Base-by-base conservation (phyloP, 768 basidiomycete species). In the Suillus sp. region DNA sequence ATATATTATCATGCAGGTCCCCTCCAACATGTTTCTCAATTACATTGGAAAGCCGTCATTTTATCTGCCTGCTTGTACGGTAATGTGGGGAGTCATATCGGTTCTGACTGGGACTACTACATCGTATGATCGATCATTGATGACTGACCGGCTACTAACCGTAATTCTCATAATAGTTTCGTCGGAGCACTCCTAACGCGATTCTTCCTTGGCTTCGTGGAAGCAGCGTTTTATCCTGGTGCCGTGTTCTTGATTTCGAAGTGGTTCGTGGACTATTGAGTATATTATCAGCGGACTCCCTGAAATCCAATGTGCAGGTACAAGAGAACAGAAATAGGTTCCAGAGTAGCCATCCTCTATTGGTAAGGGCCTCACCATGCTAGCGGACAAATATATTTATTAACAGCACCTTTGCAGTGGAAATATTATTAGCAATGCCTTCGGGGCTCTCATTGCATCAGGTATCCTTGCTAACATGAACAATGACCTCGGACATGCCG, bases 11-110 rank as follows among this genome's bases (percentile, higher is more conserved):
- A 78, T 79, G 78, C 78, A 79, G 67, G 68, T 78, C 1, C 78
- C 79, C 22, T 91, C 90, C 10, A 91, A 90, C 69, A 87, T 90
- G 83, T 84, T 89, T 66, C 75, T 90, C 55, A 86, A 88, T 66
- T 80, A 84, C 69, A 83, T 88, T 18, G 89, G 87, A 48, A 76
- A 82, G 68, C 91, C 90, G 2, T 90, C 88, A 0, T 72, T 86
- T 61, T 88, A 90, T 72, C 77, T 90, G 4, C 87, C 90, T 0
- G 68, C 64, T 45, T 87, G 85, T 67, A 90, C 91, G 89, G 78
- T 85, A 10, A 66, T 90, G 25, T 92, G 90, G 90, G 92, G 91
- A 2, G 75, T 77, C 35, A 81, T 86, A 22, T 87, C 86, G 13
- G 72, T 79, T 40, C 67, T 84, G 61, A 87, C 84, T 34, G 73